Evolutionary conservation across 768 basidiomycete species (phyloP), one percentile per base, ranked within the genome.

Genomic region (Heimioporus sp.): DNA sequence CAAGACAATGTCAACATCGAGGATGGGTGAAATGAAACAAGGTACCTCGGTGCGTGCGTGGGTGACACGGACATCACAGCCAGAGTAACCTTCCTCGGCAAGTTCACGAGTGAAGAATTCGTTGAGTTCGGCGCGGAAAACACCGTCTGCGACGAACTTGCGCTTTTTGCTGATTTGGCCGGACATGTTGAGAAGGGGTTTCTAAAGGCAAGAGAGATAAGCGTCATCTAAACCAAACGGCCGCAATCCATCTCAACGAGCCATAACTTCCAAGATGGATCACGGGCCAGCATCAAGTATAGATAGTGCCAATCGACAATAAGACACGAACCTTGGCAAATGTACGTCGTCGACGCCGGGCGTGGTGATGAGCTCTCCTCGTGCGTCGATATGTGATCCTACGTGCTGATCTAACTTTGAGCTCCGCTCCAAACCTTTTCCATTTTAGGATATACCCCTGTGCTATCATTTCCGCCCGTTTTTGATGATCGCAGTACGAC

Each of bases 41-140:
- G 50, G 52, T 68, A 92, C 91, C 80, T 99, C 97, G 63, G 97
- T 99, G 67, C 96, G 90, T 57, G 96, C 95, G 73, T 98, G 96
- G 61, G 97, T 98, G 56, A 98, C 95, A 68, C 97, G 93, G 72
- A 99, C 97, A 76, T 99, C 97, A 74, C 97, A 99, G 49, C 97
- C 97, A 76, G 97, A 98, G 83, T 98, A 99, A 63, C 96, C 96
- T 76, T 99, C 97, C 76, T 95, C 95, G 49, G 97, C 91, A 65
- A 98, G 90, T 76, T 98, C 96, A 63, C 94, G 87, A 54, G 86
- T 92, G 75, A 98, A 97, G 83, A 99, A 98, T 76, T 99, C 97
- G 70, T 92, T 92, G 72, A 99, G 84, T 77, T 99, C 97, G 62
- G 97, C 97, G 71, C 92, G 93, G 83, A 95, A 96, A 51, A 98